A percentile compares a stretch with the other conserved stretches of the same genome.
Conservation (phyloP, 257 asterid species). For the Plectranthus barbatus region DNA sequence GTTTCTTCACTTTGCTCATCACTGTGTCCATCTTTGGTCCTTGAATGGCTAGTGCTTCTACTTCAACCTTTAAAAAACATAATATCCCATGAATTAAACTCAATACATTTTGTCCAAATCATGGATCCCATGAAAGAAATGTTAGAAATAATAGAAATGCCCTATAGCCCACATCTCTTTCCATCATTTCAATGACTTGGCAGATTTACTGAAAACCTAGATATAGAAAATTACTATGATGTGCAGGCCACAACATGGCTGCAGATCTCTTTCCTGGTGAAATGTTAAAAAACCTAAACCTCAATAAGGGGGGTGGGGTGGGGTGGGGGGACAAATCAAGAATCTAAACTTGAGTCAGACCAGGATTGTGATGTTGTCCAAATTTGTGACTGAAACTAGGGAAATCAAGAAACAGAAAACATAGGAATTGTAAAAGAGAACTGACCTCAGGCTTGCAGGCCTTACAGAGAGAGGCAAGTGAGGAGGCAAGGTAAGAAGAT, state of each 20-base stretch:
- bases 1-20: constrained; percentile 83
- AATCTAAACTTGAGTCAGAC: too few species aligned
- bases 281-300: background rate
- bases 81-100: too few species aligned
- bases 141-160: background rate
- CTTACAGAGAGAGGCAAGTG: constrained; percentile 79
- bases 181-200: background rate
- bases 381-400: too few species aligned
- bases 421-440: too few species aligned
- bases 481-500: constrained; percentile 45
- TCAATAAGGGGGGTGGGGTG: background rate
- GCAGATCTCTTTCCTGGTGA: constrained; percentile 5
- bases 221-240: background rate
- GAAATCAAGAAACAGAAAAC: too few species aligned
- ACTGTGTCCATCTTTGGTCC: constrained; percentile 76
- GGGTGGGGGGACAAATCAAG: too few species aligned
- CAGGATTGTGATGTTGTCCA: too few species aligned
- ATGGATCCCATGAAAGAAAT: background rate
- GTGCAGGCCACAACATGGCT: background rate
- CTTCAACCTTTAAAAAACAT: constrained; percentile 58
- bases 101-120: background rate
- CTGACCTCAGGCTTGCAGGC: constrained; percentile 83
- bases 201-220: background rate
- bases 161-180: too few species aligned
- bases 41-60: constrained; percentile 76